A percentile compares a stretch with the other conserved stretches of the same genome.
Conservation (phyloP, 805 yeast species). For the Candida manassasensis region DNA sequence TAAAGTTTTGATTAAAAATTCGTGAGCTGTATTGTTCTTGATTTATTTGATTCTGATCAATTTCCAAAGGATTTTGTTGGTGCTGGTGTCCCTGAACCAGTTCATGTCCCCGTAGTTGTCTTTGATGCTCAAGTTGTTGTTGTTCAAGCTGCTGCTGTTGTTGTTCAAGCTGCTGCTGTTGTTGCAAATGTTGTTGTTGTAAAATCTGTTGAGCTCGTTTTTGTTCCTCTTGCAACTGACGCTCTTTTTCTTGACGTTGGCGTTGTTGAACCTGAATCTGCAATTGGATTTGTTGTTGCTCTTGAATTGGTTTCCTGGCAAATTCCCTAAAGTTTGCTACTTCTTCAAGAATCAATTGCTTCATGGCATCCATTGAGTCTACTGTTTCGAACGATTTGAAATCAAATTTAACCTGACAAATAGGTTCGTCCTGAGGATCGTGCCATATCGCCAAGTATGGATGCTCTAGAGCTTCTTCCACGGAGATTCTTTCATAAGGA, state of each 20-base stretch:
- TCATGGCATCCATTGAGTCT: constrained; percentile 73
- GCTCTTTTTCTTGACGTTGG: constrained; percentile 22
- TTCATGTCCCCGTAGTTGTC: neutral
- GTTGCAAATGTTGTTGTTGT: constrained; percentile 7
- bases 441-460: constrained; percentile 93
- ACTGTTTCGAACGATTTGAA: constrained; percentile 77
- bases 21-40: constrained; percentile 10
- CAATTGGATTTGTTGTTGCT: constrained; percentile 39
- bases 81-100: neutral
- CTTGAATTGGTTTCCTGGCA: constrained; percentile 72
- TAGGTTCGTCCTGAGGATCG: constrained; percentile 88
- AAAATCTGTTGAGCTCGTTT: constrained; percentile 14
- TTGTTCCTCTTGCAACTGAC: constrained; percentile 10
- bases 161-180: constrained; percentile 8
- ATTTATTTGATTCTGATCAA: constrained; percentile 11
- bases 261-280: constrained; percentile 28
- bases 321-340: constrained; percentile 72
- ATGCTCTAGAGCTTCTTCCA: constrained; percentile 84
- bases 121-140: constrained; percentile 1
- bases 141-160: constrained; percentile 6
- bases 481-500: constrained; percentile 83
- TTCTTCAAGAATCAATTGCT: constrained; percentile 72
- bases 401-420: constrained; percentile 75
- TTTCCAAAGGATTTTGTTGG: neutral
- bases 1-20: constrained; percentile 12